Evolutionary conservation across 305 asterid genomes (phyloP), one percentile per base, ranked within the genome.

Genomic region (Fraxinus platypoda): DNA sequence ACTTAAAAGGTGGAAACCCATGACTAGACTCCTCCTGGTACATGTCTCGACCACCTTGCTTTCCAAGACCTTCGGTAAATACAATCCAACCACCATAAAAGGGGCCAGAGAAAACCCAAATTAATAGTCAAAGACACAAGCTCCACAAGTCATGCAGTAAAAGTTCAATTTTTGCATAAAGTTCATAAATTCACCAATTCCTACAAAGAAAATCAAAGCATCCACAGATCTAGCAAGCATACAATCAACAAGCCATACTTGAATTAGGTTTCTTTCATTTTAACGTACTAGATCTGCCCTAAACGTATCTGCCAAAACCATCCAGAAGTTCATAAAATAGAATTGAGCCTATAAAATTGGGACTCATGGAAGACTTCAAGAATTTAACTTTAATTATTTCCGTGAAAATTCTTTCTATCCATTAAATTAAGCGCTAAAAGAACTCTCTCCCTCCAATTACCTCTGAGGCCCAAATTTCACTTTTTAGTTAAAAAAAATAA

Each of bases 31-130:
- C 98, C 15, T 94, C 98, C 5, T 91, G 85, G 86, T 92, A 88
- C 84, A 88, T 82, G 85, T 92, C 92, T 91, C 98, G 88, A 81
- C 92, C 93, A 83, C 95, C 96, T 92, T 94, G 97, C 96, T 94
- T 95, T 85, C 94, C 92, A 91, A 90, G 94, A 90, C 99, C 99
- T 95, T 90, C 90, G 91, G 90, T 86, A 83, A 86, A 64, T 64
- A 66, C 19, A 66, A 28, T 8, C 59, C 66, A 84, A 78, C 77
- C 81, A 79, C 84, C 85, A 71, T 21, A 86, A 74, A 82, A 12
- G 34, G 79, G 81, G 89, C 21, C 31, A 84, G 74, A 11, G 81
- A 79, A 83, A 80, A 83, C 75, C 37, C 37, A 66, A 66, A 66
- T 66, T 11, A 66, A 66, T 74, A 35, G 74, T 28, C 19, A 84